A percentile compares a stretch with the other conserved stretches of the same genome.
These are phyloP conservation scores for Nothophytophthora sp. DNA, from an alignment of 352 stramenopile genomes.

Conservation along the genomic window DNA sequence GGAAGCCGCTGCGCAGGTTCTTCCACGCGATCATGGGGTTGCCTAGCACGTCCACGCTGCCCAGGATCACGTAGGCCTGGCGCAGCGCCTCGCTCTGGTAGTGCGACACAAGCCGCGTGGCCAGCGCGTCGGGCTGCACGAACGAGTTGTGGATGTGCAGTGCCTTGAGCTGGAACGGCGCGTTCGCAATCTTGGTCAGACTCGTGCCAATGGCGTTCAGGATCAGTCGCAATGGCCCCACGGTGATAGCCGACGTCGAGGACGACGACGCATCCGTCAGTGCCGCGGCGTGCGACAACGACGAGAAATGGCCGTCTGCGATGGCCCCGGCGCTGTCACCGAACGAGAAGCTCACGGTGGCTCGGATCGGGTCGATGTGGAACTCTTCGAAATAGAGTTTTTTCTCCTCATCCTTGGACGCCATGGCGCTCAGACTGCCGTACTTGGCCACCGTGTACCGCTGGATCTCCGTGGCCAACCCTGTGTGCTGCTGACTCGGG, in stretches of 20 bases:
- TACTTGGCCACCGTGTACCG: slow-evolving; percentile 27
- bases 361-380: slow-evolving; percentile 79
- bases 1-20: slow-evolving; percentile 78
- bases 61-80: slow-evolving; percentile 87
- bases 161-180: slow-evolving; percentile 80
- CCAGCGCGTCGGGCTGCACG: slow-evolving; percentile 76
- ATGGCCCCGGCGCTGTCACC: slow-evolving; percentile 67
- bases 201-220: slow-evolving; percentile 88
- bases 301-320: slow-evolving; percentile 53
- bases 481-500: slow-evolving; percentile 32
- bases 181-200: slow-evolving; percentile 88
- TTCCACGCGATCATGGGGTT: slow-evolving; percentile 91
- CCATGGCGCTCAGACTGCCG: slow-evolving; percentile 31
- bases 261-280: slow-evolving; percentile 31
- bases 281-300: slow-evolving; percentile 27
- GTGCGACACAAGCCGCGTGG: slow-evolving; percentile 68
- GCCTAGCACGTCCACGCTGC: slow-evolving; percentile 86
- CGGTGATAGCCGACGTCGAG: slow-evolving; percentile 46
- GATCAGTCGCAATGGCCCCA: slow-evolving; percentile 80
- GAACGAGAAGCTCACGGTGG: slow-evolving; percentile 86
- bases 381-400: slow-evolving; percentile 93
- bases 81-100: slow-evolving; percentile 89
- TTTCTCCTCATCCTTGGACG: slow-evolving; percentile 61
- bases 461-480: slow-evolving; percentile 36
- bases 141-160: slow-evolving; percentile 85